A percentile compares a stretch with the other conserved stretches of the same genome.
Evolutionary conservation across 2,329 filamentous ascomycete genomes (phyloP).

Genomic region (Zasmidium cellare): DNA sequence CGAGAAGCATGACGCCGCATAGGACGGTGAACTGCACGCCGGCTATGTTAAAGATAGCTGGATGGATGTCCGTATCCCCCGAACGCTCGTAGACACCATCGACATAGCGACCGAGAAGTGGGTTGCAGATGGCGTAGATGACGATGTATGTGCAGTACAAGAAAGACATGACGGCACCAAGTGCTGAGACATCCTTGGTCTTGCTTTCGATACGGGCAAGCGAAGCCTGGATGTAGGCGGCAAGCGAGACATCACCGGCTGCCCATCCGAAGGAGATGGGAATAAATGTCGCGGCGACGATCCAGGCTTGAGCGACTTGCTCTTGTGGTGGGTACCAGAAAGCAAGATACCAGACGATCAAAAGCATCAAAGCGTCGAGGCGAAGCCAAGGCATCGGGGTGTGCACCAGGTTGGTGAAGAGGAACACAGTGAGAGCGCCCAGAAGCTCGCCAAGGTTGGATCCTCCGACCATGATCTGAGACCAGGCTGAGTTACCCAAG

Average conservation of each 20-base stretch:
- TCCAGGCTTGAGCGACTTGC: constrained; percentile 9
- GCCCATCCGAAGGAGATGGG: constrained; percentile 12
- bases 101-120: constrained; percentile 6
- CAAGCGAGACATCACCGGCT: constrained; percentile 8
- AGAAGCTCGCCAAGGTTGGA: constrained; percentile 10
- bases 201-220: constrained; percentile 8
- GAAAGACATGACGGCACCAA: constrained; percentile 11
- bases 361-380: constrained; percentile 4
- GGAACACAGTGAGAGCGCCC: constrained; percentile 7
- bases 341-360: constrained; percentile 9
- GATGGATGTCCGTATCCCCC: constrained; percentile 6
- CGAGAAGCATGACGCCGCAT: constrained; percentile 6
- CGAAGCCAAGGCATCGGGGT: constrained; percentile 13
- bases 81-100: constrained; percentile 5
- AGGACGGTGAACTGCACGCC: constrained; percentile 11
- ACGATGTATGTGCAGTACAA: constrained; percentile 14
- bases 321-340: constrained; percentile 9
- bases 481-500: constrained; percentile 9
- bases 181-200: constrained; percentile 11
- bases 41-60: constrained; percentile 8
- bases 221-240: constrained; percentile 10
- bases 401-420: constrained; percentile 11
- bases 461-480: constrained; percentile 11
- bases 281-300: constrained; percentile 10
- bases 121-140: constrained; percentile 6